Evolutionary conservation across 495 filamentous ascomycete genomes (phyloP), one percentile per base, ranked within the genome.

Genomic region (Penicillium coffeae): DNA sequence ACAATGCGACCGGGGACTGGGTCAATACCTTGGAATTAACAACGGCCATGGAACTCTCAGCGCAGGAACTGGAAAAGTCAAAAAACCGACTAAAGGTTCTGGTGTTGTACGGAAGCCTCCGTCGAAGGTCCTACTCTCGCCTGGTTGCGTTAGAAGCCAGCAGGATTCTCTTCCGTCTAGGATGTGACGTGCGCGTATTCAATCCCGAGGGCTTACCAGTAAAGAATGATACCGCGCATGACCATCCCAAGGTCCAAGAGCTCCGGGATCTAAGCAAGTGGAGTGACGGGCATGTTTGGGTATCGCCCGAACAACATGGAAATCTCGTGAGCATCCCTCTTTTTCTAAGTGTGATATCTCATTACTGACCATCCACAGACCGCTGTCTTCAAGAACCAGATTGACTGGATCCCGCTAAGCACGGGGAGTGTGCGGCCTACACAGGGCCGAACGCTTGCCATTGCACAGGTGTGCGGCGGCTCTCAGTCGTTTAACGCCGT

Each of bases 401-500:
- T 88, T 42, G 85, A 87, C 63, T 88, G 84, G 85, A 85, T 87
- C 38, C 85, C 85, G 3, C 65, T 88, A 0, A 72, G 62, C 1
- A 79, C 76, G 0, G 83, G 84, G 8, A 77, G 75, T 22, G 78
- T 88, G 0, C 79, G 84, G 8, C 85, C 84, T 1, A 88, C 85
- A 0, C 84, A 88, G 59, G 82, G 82, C 36, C 73, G 84, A 1
- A 88, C 84, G 0, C 71, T 88, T 0, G 76, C 79, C 2, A 75
- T 88, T 39, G 77, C 78, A 0, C 81, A 86, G 51, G 82, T 88
- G 2, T 80, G 70, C 43, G 84, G 85, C 27, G 85, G 85, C 2
- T 82, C 77, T 2, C 84, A 89, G 56, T 83, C 78, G 0, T 89
- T 89, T 68, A 88, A 89, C 49, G 78, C 84, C 0, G 82, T 88